phyloP scores from a whole-genome alignment of 2,329 filamentous ascomycete species.

The Alternaria sp. region DNA sequence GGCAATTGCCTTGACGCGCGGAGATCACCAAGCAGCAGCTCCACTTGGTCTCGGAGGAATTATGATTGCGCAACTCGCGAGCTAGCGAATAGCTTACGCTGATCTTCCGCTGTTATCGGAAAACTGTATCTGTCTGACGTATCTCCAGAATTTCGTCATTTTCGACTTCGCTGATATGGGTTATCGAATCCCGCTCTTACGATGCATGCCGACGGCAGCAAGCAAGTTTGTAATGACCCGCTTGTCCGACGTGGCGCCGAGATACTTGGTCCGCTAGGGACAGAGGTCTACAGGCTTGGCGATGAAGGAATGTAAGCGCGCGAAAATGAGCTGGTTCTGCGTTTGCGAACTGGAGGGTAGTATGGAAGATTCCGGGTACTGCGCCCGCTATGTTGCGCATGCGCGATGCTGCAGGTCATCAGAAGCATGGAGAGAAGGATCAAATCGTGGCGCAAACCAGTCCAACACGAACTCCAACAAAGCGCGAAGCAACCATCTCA shows the following conservation, averaged over 20 bases:
- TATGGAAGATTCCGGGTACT: background rate
- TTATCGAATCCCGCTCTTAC: conserved; percentile 1
- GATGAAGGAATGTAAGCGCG: background rate
- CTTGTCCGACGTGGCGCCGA: conserved; percentile 10
- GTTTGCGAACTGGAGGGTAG: background rate
- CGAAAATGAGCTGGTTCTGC: background rate
- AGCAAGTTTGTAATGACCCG: background rate
- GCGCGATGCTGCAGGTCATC: background rate
- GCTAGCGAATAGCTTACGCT: conserved; percentile 1
- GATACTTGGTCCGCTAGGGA: background rate
- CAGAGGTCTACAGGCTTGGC: background rate
- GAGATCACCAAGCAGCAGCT: background rate
- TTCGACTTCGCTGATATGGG: background rate
- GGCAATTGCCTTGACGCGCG: background rate
- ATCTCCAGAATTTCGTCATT: background rate
- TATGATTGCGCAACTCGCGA: conserved; percentile 6
- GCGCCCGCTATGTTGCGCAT: background rate
- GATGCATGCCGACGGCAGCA: background rate
- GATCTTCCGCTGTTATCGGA: conserved; percentile 6
- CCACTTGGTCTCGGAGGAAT: background rate
- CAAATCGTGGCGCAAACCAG: background rate
- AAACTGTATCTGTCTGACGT: conserved; percentile 6
- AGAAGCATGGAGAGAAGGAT: background rate
- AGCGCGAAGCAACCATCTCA: background rate
- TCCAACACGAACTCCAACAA: background rate